Conservation (phyloP, 805 yeast genomes). For the Candida anglica region DNA sequence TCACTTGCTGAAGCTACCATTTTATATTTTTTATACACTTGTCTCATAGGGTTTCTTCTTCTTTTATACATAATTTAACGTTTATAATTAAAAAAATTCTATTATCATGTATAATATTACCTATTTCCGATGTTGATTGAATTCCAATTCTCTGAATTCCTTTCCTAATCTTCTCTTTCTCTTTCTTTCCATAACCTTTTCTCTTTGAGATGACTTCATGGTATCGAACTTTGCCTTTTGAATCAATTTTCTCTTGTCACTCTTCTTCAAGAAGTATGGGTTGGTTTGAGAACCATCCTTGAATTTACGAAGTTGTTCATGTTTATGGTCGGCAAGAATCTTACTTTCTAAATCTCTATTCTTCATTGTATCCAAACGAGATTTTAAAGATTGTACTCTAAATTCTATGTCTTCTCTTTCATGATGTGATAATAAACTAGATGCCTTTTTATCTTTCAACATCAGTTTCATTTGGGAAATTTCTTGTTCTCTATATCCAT, state of each 20-base stretch:
- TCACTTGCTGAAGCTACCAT: too few species aligned
- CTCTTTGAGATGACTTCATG: constrained; percentile 69
- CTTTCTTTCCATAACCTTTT: constrained; percentile 81
- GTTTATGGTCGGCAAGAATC: constrained; percentile 58
- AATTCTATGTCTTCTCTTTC: constrained; percentile 54
- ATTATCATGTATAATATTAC: too few species aligned
- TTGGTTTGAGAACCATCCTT: constrained; percentile 46
- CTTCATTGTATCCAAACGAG: constrained; percentile 63
- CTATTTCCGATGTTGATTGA: constrained; percentile 10
- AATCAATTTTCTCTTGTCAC: constrained; percentile 68
- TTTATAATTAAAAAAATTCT: too few species aligned
- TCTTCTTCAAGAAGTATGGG: constrained; percentile 58
- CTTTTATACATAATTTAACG: neutral
- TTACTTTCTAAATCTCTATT: constrained; percentile 71
- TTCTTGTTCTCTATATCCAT: constrained; percentile 79
- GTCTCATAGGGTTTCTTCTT: neutral
- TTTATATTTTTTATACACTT: too few species aligned
- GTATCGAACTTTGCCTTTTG: constrained; percentile 75
- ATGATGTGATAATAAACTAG: constrained; percentile 32
- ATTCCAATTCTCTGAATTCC: constrained; percentile 59
- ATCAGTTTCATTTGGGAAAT: constrained; percentile 53
- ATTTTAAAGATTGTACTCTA: constrained; percentile 58
- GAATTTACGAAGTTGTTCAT: constrained; percentile 42
- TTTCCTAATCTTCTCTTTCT: constrained; percentile 80
- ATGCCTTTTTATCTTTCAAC: constrained; percentile 50